phyloP scores from a whole-genome alignment of 805 yeast species.

The Yamadazyma kitorensis region DNA sequence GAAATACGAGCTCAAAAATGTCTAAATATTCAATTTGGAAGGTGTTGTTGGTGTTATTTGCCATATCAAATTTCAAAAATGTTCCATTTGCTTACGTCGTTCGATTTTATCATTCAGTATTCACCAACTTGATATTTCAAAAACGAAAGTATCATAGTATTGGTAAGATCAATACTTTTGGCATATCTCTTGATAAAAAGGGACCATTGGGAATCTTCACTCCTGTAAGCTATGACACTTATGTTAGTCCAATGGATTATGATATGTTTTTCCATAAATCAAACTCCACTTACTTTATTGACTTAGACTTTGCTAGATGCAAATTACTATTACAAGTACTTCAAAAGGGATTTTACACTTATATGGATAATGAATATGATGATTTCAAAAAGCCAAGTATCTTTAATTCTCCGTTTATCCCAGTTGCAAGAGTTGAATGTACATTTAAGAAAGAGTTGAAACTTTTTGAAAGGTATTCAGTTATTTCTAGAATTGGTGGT shows the following conservation, averaged over 20 bases:
- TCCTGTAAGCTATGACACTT: slow-evolving; percentile 43
- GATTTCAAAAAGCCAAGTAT: slow-evolving; percentile 27
- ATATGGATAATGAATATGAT: slow-evolving; percentile 35
- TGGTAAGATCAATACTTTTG: slow-evolving; percentile 31
- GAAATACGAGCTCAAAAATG: too few species aligned
- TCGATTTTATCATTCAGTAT: slow-evolving; percentile 54
- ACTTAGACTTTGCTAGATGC: slow-evolving; percentile 76
- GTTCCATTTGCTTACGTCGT: slow-evolving; percentile 65
- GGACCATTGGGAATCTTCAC: slow-evolving; percentile 39
- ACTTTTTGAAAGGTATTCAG: slow-evolving; percentile 57
- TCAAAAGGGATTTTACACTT: slow-evolving; percentile 51
- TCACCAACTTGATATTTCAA: slow-evolving; percentile 41
- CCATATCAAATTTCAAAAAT: slow-evolving; percentile 53
- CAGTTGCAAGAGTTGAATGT: slow-evolving; percentile 71
- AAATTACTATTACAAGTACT: slow-evolving; percentile 56
- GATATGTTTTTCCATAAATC: slow-evolving; percentile 87
- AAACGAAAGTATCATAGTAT: slow-evolving; percentile 17
- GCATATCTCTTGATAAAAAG: slow-evolving; percentile 21
- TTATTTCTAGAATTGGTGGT: slow-evolving; percentile 61
- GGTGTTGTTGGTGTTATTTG: slow-evolving; percentile 9
- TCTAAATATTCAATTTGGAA: too few species aligned
- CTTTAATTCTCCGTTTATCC: slow-evolving; percentile 56
- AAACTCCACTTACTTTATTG: slow-evolving; percentile 80
- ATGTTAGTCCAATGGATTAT: slow-evolving; percentile 74
- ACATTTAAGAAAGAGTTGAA: slow-evolving; percentile 70